Evolutionary conservation across 2,329 filamentous ascomycete species (phyloP).

Genomic region (Arthrobotrys iridis): DNA sequence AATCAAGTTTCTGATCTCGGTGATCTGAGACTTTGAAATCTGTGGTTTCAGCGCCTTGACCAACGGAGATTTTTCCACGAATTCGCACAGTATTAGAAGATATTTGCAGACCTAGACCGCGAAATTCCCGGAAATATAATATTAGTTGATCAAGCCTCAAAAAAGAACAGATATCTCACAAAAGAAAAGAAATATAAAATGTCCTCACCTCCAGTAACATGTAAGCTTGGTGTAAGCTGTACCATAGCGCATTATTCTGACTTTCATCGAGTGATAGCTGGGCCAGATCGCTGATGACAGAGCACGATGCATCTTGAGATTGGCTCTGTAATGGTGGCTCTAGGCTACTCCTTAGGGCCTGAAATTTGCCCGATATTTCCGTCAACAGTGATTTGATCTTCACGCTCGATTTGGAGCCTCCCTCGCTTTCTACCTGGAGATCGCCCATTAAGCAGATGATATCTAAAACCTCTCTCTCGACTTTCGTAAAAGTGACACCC

Average conservation of each 20-base stretch:
- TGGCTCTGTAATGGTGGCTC: conserved; percentile 27
- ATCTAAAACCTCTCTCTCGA: conserved; percentile 40
- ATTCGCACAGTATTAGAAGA: conserved; percentile 44
- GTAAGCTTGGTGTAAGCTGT: conserved; percentile 35
- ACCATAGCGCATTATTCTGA: conserved; percentile 23
- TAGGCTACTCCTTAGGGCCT: conserved; percentile 35
- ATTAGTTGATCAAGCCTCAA: background rate
- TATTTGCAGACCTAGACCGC: conserved; percentile 32
- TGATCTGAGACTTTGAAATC: conserved; percentile 45
- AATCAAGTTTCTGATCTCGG: conserved; percentile 36
- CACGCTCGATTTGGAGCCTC: conserved; percentile 34
- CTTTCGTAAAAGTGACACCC: conserved; percentile 25
- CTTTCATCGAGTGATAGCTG: conserved; percentile 24
- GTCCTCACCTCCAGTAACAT: conserved; percentile 50
- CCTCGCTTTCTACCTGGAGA: conserved; percentile 36
- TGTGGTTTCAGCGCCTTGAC: conserved; percentile 48
- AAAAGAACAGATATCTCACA: background rate
- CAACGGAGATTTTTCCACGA: conserved; percentile 39
- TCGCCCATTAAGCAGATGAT: conserved; percentile 41
- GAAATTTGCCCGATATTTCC: conserved; percentile 46
- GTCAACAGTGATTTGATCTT: conserved; percentile 35
- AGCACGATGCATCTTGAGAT: conserved; percentile 2
- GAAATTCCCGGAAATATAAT: background rate
- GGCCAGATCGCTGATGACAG: conserved; percentile 16
- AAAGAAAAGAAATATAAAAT: background rate